Base-by-base conservation (phyloP, 768 basidiomycete species). In the Serendipita sp. region DNA sequence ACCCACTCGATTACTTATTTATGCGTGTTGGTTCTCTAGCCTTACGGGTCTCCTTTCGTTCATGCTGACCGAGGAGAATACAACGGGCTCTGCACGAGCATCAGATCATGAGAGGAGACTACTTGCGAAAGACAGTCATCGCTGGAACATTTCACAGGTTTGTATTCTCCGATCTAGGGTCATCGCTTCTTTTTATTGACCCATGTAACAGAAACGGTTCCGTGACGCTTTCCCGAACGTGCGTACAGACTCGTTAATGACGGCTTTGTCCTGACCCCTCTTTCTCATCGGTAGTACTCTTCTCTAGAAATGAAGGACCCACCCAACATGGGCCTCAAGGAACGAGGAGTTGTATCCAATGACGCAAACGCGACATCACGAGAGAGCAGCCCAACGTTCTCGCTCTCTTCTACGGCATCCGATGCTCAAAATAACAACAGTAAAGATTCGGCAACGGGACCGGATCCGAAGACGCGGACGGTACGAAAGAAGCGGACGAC, bases 51-150 rank as follows among this genome's bases (percentile, higher is more conserved):
- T 98, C 20, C 75, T 95, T 53, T 91, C 88, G 3, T 96, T 96
- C 75, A 95, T 95, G 93, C 78, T 94, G 56, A 85, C 88, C 0
- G 90, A 96, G 67, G 93, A 96, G 73, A 92, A 97, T 81, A 98
- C 96, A 0, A 96, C 95, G 0, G 95, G 95, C 9, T 90, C 89
- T 0, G 83, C 94, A 31, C 88, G 82, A 4, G 85, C 89, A 0
- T 81, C 84, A 14, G 86, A 88, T 43, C 75, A 78, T 3, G 87
- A 97, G 69, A 95, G 92, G 74, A 81, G 81, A 41, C 71, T 75
- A 0, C 85, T 91, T 65, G 93, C 95, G 0, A 74, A 76, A 3
- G 79, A 83, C 60, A 91, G 88, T 70, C 95, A 99, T 72, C 73
- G 78, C 0, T 96, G 88, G 85, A 99, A 99, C 70, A 68, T 94